Evolutionary conservation across 202 grass and related monocot genomes (phyloP), one percentile per base, ranked within the genome.

Genomic region (Carex sylvatica): DNA sequence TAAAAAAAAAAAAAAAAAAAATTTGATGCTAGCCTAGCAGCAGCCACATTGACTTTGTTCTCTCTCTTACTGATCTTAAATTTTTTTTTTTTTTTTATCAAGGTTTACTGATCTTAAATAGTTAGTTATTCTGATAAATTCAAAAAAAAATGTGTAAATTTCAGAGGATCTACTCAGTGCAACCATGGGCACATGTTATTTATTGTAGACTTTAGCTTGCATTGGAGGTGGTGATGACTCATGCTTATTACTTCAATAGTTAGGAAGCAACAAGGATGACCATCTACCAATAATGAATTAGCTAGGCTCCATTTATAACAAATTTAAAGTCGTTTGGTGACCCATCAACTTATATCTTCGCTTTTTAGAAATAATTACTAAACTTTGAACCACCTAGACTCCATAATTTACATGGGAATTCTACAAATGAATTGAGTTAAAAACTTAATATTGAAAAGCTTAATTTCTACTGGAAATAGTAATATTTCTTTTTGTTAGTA

Each of bases 231-330:
- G 49, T 56, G 33, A 35, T 76, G 51, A 76, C 72, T 76, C 56
- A 24, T n/a, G n/a, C n/a, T n/a, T n/a, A n/a, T 75, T 55, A 75
- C 71, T 75, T 54, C 2, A n/a, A 76, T 55, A 56, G 7, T 31
- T 76, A 51, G 72, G 51, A 56, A 76, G 26, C 46, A 33, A 54
- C 0, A 56, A 18, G 8, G 2, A 82, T 63, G 42, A 49, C 40
- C 16, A 69, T 82, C 46, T 68, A 82, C 61, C 42, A 82, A 40
- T 36, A 82, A 47, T 81, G 3, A 67, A 68, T 82, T 68, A 69
- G 79, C 47, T 82, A 68, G 5, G 40, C 62, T 51, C 58, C 47
- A 66, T 68, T 82, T 31, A 67, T 65, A 81, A 81, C 40, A 68
- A 23, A 82, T 66, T 52, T 30, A 49, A 82, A 69, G 15, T 82